Percentiles rank a stretch among this genome's conserved stretches.
Conservation (phyloP, 2,329 filamentous ascomycete genomes). For the Aureobasidium sp. region DNA sequence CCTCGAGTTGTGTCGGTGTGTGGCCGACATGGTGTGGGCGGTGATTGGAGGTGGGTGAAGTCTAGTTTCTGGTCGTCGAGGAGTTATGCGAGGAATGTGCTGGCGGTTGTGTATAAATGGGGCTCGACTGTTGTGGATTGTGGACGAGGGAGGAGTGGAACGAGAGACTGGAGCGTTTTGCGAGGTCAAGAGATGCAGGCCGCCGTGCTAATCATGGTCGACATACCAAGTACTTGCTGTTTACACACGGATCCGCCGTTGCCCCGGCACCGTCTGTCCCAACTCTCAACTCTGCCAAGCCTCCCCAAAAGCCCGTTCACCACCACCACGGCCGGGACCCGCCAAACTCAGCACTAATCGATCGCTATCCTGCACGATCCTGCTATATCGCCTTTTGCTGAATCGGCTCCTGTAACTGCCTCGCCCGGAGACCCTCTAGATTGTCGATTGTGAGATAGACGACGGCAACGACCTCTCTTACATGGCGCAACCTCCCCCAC, state of each 20-base stretch:
- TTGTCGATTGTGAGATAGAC: neutral
- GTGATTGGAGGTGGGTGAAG: neutral
- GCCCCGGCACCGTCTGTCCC: neutral
- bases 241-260: conserved; percentile 1
- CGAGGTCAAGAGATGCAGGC: conserved; percentile 4
- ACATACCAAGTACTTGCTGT: neutral
- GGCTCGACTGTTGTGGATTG: neutral
- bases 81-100: conserved; percentile 13
- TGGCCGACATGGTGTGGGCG: conserved; percentile 7
- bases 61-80: neutral
- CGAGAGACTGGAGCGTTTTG: conserved; percentile 25
- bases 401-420: neutral
- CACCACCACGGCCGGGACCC: neutral
- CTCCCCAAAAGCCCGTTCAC: neutral
- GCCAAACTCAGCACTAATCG: neutral
- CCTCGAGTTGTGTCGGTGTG: conserved; percentile 13
- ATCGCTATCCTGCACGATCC: neutral
- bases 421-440: neutral
- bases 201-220: neutral
- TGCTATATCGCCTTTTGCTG: neutral
- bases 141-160: conserved; percentile 26
- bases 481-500: neutral
- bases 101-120: conserved; percentile 3
- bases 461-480: neutral
- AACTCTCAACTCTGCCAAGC: conserved; percentile 4